These are phyloP conservation scores for Starmerella vaccinii DNA, from an alignment of 805 yeast genomes.

Conservation along the genomic window DNA sequence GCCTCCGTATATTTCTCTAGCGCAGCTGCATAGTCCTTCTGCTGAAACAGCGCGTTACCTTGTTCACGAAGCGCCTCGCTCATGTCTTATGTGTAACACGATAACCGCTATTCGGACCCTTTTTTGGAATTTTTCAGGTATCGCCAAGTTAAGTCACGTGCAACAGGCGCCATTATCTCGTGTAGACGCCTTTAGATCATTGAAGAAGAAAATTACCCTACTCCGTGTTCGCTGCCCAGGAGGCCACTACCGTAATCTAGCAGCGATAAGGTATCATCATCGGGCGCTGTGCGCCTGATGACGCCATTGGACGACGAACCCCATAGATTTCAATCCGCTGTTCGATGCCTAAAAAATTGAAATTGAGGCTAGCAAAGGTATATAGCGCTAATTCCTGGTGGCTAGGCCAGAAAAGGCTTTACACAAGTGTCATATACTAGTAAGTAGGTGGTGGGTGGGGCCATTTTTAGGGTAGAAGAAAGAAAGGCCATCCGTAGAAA, in stretches of 20 bases:
- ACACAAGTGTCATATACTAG: too few species aligned
- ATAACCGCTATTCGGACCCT: neutral
- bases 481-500: too few species aligned
- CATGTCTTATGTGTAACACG: slow-evolving; percentile 4
- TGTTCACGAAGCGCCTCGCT: slow-evolving; percentile 29
- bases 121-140: neutral
- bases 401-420: too few species aligned
- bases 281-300: too few species aligned
- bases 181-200: neutral
- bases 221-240: neutral
- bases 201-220: neutral
- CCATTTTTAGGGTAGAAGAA: too few species aligned
- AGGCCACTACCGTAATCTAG: neutral
- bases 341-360: too few species aligned
- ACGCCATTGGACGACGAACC: too few species aligned
- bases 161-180: neutral
- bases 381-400: too few species aligned
- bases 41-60: slow-evolving; percentile 34
- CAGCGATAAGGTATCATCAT: neutral
- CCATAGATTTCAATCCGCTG: too few species aligned
- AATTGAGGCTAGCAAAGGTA: too few species aligned
- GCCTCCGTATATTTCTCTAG: slow-evolving; percentile 31
- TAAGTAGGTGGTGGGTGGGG: too few species aligned
- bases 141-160: neutral
- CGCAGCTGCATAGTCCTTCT: slow-evolving; percentile 30